Base-by-base conservation (phyloP, 768 basidiomycete species). In the Cyclocybe cylindracea region DNA sequence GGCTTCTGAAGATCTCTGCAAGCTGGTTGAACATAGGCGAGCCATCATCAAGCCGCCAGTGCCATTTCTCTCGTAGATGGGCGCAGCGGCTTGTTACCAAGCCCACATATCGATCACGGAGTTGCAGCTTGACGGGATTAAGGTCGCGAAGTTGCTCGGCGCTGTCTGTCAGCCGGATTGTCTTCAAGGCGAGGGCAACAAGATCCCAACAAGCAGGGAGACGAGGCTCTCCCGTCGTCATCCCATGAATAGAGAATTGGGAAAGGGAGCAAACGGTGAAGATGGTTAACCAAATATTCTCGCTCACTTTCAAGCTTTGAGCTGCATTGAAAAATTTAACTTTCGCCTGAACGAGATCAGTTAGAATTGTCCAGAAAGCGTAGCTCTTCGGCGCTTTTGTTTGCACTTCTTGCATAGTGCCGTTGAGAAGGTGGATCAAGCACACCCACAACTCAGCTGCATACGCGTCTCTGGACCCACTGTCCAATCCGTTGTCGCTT, bases 391-490 rank as follows among this genome's bases (percentile, higher is more conserved):
- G 44, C 13, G 11, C 51, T 48, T 39, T 33, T 41, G 39, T 38
- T 39, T 60, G 47, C 50, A 50, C 58, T 36, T 61, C 47, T 5
- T 49, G 33, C 34, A 53, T 18, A 18, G 56, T 64, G 36, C 59
- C 65, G 36, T 61, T 63, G 24, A 80, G 63, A n/a, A 89, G 59
- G 57, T 91, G 83, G 34, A 89, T 74, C 16, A 93, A 61, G 35
- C 80, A 82, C 43, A 91, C 74, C 94, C 94, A 96, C 13, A 87
- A 57, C 59, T 92, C 87, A 2, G 81, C 75, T 1, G 77, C 73
- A 39, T 72, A 74, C 55, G 78, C 70, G 10, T 72, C 55, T 39
- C 78, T 55, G 35, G 68, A 63, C 31, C 70, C 64, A 18, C 68
- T 69, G 55, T 78, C 74, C 4, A 76, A 57, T 9, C 61, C 56